Evolutionary conservation across 176 grass and related monocot species (phyloP), one percentile per base, ranked within the genome.

Genomic region (Carex pumila): DNA sequence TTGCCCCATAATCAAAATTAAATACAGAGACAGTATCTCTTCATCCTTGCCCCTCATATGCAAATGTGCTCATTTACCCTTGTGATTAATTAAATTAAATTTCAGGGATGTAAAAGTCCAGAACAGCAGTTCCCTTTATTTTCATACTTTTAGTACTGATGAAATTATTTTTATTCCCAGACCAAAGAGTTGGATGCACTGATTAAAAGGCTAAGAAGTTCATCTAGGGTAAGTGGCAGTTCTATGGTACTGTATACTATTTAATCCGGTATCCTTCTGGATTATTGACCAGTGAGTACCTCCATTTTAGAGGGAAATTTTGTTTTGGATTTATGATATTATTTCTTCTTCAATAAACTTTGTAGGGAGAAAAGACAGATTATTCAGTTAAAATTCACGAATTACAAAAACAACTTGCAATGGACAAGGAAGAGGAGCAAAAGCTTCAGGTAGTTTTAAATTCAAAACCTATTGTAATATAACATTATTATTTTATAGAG

Each of bases 401-500:
- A 83, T 82, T 97, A 59, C 94, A 97, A 85, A 97, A 94, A 87
- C 94, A 97, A 91, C 87, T 97, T 80, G 65, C 87, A 56, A 85
- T 97, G 65, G 94, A 97, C 84, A 89, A 88, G 83, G 94, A 97
- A 90, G 92, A 94, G 90, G 94, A 92, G 34, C 84, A 94, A 84
- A 97, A 94, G 82, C 85, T 97, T 59, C 92, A 89, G 89, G 94
- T 97, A 85, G 54, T 55, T 69, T 65, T 85, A 62, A 79, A 85
- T 56, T 55, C 63, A 77, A 87, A 75, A 85, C 19, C 41, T 50
- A 12, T 52, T 37, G 53, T 64, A 41, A 65, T 66, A 62, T 67
- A 52, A 49, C 12, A 50, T 66, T 30, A 29, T 65, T 11, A 81
- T 41, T 80, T 80, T 81, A 60, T 80, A 2, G 18, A 36, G 54